Percentiles rank a stretch among this genome's conserved stretches.
These are phyloP conservation scores for Hymenoscyphus salicellus DNA, from an alignment of 2,329 filamentous ascomycete genomes.

Conservation along the genomic window DNA sequence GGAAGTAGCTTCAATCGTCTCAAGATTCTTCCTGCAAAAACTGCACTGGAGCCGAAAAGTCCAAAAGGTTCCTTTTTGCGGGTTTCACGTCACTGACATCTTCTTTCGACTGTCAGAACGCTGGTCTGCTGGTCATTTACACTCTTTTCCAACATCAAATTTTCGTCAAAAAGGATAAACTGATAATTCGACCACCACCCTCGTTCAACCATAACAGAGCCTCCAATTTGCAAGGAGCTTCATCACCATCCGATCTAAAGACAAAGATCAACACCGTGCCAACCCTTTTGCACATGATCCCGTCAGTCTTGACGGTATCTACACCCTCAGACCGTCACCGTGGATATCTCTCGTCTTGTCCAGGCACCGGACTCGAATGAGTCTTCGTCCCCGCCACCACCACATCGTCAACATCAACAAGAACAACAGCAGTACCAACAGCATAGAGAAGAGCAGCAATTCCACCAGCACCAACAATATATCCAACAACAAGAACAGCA, in stretches of 20 bases:
- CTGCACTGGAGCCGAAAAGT: constrained; percentile 21
- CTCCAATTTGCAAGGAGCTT: constrained; percentile 20
- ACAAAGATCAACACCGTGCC: constrained; percentile 22
- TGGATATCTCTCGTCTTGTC: constrained; percentile 93
- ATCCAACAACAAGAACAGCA: constrained; percentile 6
- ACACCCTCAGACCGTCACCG: constrained; percentile 57
- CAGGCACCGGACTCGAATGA: constrained; percentile 73
- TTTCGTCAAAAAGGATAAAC: constrained; percentile 21
- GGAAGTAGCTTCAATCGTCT: constrained; percentile 31
- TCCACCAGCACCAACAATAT: constrained; percentile 30
- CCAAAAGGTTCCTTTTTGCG: constrained; percentile 22
- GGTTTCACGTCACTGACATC: constrained; percentile 31
- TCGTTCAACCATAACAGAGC: constrained; percentile 16
- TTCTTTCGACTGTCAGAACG: constrained; percentile 25
- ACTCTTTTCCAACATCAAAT: constrained; percentile 18
- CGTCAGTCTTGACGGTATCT: constrained; percentile 37
- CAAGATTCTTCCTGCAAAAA: constrained; percentile 32
- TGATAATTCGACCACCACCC: constrained; percentile 20
- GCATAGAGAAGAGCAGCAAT: constrained; percentile 21
- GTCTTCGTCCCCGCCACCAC: constrained; percentile 52
- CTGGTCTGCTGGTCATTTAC: constrained; percentile 14
- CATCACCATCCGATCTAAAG: constrained; percentile 14
- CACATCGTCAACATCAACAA: constrained; percentile 16
- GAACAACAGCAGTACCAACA: constrained; percentile 40
- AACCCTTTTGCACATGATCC: constrained; percentile 32